A percentile compares a stretch with the other conserved stretches of the same genome.
phyloP scores from a whole-genome alignment of 306 rosid species.

The Prinsepia uniflora region DNA sequence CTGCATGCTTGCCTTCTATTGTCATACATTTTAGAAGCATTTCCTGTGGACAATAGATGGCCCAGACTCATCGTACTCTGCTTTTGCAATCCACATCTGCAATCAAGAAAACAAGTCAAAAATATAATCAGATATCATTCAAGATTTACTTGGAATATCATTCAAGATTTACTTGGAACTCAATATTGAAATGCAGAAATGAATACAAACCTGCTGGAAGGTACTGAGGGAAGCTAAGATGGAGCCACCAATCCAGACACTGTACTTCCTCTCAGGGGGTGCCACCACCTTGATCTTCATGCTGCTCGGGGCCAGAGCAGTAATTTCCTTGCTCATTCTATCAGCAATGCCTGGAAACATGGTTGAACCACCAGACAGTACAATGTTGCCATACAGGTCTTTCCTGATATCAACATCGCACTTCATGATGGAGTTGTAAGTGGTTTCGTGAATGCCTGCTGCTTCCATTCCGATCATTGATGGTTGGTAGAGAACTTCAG shows the following conservation, averaged over 20 bases:
- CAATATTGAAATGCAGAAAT: slow-evolving; percentile 4
- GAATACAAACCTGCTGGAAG: slow-evolving; percentile 86
- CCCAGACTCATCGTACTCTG: slow-evolving; percentile 95
- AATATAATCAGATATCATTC: slow-evolving; percentile 8
- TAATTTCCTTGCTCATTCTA: slow-evolving; percentile 96
- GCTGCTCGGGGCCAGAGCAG: slow-evolving; percentile 98
- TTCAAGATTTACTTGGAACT: slow-evolving; percentile 3
- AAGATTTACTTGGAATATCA: slow-evolving; percentile 5
- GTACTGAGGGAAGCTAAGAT: slow-evolving; percentile 99
- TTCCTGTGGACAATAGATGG: slow-evolving; percentile 98
- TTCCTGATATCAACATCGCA: slow-evolving; percentile 98
- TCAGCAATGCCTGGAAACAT: slow-evolving; percentile 98
- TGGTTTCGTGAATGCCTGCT: slow-evolving; percentile 96
- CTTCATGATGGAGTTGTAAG: slow-evolving; percentile 98
- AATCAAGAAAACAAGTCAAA: slow-evolving; percentile 13
- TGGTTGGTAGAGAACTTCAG: slow-evolving; percentile 96
- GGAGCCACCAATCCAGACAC: slow-evolving; percentile 99
- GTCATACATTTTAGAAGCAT: slow-evolving; percentile 65
- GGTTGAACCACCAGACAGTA: slow-evolving; percentile 97
- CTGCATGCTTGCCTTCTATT: slow-evolving; percentile 32
- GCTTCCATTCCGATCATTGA: slow-evolving; percentile 98
- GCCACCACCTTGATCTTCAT: slow-evolving; percentile 99
- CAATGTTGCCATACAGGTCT: slow-evolving; percentile 94
- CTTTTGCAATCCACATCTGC: slow-evolving; percentile 99
- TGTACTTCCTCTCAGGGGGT: slow-evolving; percentile 97